Evolutionary conservation across 441 rosid species (phyloP).

Genomic region (Hypseocharis bilobata): DNA sequence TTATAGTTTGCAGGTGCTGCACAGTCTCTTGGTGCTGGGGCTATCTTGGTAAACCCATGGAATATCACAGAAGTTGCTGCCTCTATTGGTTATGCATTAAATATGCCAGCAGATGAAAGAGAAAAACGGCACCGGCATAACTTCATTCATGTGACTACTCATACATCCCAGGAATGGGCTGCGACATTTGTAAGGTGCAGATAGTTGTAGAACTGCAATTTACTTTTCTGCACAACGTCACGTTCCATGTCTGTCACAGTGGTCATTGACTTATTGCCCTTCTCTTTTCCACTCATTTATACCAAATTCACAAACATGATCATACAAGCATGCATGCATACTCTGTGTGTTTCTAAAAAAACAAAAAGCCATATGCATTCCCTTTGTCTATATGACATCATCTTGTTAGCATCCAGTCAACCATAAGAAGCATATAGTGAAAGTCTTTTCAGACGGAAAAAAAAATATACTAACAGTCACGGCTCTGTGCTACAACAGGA

Average conservation of each 20-base stretch:
- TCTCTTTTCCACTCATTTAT: no score
- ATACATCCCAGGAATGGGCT: constrained; percentile 99
- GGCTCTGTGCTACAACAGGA: no score
- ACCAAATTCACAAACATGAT: no score
- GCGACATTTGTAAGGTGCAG: constrained; percentile 89
- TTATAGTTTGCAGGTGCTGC: constrained; percentile 97
- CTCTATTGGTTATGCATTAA: constrained; percentile 75
- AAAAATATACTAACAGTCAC: no score
- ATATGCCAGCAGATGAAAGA: constrained; percentile 74
- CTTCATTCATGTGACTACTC: constrained; percentile 64
- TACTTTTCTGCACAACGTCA: not conserved
- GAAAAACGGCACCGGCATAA: constrained; percentile 85
- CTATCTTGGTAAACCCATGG: constrained; percentile 98
- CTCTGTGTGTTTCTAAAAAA: no score
- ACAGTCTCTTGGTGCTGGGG: constrained; percentile 98
- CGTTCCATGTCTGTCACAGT: not conserved
- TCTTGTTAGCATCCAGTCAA: no score
- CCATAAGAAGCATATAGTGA: no score
- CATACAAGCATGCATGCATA: no score
- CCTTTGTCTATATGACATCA: no score
- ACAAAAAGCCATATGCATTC: no score
- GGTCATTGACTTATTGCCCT: not conserved
- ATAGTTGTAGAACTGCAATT: not conserved
- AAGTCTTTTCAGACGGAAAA: no score
- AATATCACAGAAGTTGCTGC: constrained; percentile 97